These are phyloP conservation scores for Xylaria bambusicola DNA, from an alignment of 495 filamentous ascomycete species.

Conservation along the genomic window DNA sequence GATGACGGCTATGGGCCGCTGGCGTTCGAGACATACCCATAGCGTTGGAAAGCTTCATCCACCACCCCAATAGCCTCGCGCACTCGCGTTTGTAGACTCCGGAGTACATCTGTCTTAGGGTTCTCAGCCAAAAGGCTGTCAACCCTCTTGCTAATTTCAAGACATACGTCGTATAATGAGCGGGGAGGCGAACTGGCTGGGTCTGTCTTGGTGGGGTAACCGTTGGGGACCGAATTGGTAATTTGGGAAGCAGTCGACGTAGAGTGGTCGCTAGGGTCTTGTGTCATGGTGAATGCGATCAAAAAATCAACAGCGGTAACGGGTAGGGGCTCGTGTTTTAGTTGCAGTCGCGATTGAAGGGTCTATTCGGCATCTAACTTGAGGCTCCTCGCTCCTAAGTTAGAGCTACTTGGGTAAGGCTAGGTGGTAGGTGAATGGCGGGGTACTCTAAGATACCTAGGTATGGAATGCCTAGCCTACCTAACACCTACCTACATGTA, in stretches of 20 bases:
- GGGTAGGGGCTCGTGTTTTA: too few species aligned
- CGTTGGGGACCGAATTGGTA: constrained; percentile 16
- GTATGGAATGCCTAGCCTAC: too few species aligned
- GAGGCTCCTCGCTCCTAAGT: not conserved
- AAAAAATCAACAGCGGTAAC: too few species aligned
- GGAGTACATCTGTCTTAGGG: constrained; percentile 50
- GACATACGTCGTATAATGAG: constrained; percentile 43
- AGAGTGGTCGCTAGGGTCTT: constrained; percentile 7
- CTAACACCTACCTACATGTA: too few species aligned
- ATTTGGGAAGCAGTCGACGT: not conserved
- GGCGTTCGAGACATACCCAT: constrained; percentile 54
- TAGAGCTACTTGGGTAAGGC: constrained; percentile 1
- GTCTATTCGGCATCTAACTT: not conserved
- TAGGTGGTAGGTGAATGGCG: constrained; percentile 9
- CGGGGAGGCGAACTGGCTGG: constrained; percentile 30
- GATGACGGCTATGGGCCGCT: not conserved
- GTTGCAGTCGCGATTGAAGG: too few species aligned
- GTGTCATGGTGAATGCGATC: constrained; percentile 11
- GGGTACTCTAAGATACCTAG: not conserved
- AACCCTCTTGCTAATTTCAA: constrained; percentile 63
- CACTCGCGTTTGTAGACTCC: constrained; percentile 73
- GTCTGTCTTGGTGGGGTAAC: constrained; percentile 32
- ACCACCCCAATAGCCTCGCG: constrained; percentile 70
- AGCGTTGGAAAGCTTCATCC: constrained; percentile 66
- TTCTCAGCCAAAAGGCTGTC: constrained; percentile 61